Evolutionary conservation across 257 asterid species (phyloP).

Genomic region (Solanum megistacrolobum): DNA sequence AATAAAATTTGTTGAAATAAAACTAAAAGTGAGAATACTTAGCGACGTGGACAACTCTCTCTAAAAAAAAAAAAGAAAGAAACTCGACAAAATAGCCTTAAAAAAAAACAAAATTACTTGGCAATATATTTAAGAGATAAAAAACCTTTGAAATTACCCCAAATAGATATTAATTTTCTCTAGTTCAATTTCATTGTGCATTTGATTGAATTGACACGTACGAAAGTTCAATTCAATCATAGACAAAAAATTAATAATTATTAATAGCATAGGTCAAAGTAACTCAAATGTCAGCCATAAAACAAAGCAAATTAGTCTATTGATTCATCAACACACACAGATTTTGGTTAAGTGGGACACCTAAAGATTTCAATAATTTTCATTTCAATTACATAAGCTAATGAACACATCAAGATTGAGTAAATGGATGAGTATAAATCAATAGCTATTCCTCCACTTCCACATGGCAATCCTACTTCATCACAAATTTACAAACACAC

Average conservation of each 20-base stretch:
- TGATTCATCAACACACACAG: not conserved
- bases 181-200: not conserved
- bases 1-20: too few relatives aligned
- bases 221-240: not conserved
- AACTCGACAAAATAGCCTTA: too few relatives aligned
- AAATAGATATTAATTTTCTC: not conserved
- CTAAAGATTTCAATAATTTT: not conserved
- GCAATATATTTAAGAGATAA: too few relatives aligned
- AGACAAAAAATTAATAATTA: not conserved
- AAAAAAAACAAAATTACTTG: too few relatives aligned
- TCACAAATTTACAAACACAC: not conserved
- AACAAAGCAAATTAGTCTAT: not conserved
- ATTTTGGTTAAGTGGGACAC: not conserved
- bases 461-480: conserved; percentile 14
- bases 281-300: not conserved
- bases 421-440: not conserved
- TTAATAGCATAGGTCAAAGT: not conserved
- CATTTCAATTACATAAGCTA: not conserved
- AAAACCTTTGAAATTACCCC: not conserved
- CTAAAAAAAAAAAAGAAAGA: too few relatives aligned
- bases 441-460: not conserved
- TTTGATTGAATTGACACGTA: not conserved
- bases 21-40: too few relatives aligned
- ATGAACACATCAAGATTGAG: not conserved
- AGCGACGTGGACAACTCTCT: too few relatives aligned